Evolutionary conservation across 1,284 basidiomycete species (phyloP), one percentile per base, ranked within the genome.

Genomic region (Rhodotorula sp.): DNA sequence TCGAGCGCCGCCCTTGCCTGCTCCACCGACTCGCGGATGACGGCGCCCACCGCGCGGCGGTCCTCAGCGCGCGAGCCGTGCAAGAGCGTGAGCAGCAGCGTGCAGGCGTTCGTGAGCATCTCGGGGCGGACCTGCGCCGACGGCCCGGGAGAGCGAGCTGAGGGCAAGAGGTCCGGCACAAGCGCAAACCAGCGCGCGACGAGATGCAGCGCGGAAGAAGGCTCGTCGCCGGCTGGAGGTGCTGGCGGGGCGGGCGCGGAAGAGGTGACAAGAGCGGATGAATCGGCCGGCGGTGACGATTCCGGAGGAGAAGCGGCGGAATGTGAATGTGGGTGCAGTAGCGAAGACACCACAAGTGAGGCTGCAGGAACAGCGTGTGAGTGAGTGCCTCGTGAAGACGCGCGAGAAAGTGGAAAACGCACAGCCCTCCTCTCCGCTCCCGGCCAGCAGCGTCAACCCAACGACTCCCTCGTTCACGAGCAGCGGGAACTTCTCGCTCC

Each of bases 381-480:
- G 57, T 61, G 66, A 70, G 57, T 61, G 66, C 17, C 23, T 45
- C 21, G n/a, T n/a, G 8, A 21, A 16, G 19, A n/a, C 8, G 8
- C 12, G 17, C 8, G n/a, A 44, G 19, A 14, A 13, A 17, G 55
- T n/a, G 25, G 12, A 7, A 60, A 60, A 53, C 74, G n/a, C 17
- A 74, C 72, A 70, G 21, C 68, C 68, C 4, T 23, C 7, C 2
- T 50, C 52, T 1, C 68, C 88, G 85, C 54, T 61, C 19, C 88
- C 88, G 70, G 87, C 87, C 72, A 97, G 81, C 63, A 97, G 81
- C 50, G 90, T 90, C 71, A 97, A 82, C 2, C 91, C 91, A 44
- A 97, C 86, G 44, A 97, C 84, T 1, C 90, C 92, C 81, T 98
- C 96, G 78, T 95, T 96, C 71, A 97, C 86, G 46, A 98, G 84